These are phyloP conservation scores for Isoetes taiwanensis DNA, from an alignment of 75 land plant genomes.

Conservation along the genomic window DNA sequence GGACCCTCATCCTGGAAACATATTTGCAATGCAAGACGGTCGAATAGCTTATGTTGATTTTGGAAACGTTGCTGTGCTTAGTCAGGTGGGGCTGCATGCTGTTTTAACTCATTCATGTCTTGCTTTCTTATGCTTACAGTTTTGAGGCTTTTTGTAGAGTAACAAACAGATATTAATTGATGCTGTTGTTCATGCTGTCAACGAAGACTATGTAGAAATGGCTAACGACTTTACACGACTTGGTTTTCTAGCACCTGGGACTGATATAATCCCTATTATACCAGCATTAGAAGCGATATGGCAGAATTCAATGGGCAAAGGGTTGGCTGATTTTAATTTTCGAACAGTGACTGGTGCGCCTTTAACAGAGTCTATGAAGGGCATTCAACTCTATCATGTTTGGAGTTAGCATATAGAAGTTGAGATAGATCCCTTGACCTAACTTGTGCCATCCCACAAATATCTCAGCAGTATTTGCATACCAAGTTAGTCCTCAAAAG, in stretches of 20 bases:
- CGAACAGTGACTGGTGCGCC: conserved; percentile 79
- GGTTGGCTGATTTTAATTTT: conserved; percentile 88
- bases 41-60: conserved; percentile 98
- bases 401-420: background rate
- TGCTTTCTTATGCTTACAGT: background rate
- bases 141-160: conserved; percentile 35
- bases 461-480: background rate
- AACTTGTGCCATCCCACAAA: background rate
- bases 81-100: conserved; percentile 53
- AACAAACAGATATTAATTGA: conserved; percentile 93
- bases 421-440: no score
- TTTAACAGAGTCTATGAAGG: background rate
- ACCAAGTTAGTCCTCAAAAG: background rate
- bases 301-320: conserved; percentile 94
- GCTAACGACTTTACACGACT: conserved; percentile 96
- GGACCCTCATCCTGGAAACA: conserved; percentile 99
- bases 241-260: conserved; percentile 89
- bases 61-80: conserved; percentile 96
- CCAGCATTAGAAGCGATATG: conserved; percentile 98
- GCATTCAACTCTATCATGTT: background rate
- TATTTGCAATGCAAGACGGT: conserved; percentile 99
- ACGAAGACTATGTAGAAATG: conserved; percentile 96
- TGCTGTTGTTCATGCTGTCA: conserved; percentile 99
- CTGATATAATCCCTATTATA: conserved; percentile 86
- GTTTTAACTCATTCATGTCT: background rate